Evolutionary conservation across 768 basidiomycete genomes (phyloP).

Genomic region (Bullera alba): DNA sequence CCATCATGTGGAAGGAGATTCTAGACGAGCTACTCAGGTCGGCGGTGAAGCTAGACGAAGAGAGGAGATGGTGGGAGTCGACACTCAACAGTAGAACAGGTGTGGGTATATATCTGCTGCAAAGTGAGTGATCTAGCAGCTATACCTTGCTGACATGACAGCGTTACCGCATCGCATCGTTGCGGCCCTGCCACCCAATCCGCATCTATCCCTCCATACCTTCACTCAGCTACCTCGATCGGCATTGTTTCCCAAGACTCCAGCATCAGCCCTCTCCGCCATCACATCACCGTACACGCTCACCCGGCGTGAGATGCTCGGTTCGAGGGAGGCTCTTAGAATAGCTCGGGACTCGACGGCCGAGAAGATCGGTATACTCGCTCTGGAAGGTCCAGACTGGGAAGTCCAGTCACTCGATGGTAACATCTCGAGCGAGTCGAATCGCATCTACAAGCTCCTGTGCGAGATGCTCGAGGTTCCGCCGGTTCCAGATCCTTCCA

Average conservation of each 20-base stretch:
- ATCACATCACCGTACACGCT: conserved; percentile 36
- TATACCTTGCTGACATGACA: conserved; percentile 5
- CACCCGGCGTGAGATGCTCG: conserved; percentile 40
- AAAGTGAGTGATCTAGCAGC: conserved; percentile 56
- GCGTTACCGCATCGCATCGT: conserved; percentile 34
- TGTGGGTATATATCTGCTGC: conserved; percentile 62
- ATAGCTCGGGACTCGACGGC: conserved; percentile 32
- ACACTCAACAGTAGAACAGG: conserved; percentile 57
- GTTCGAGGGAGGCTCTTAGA: conserved; percentile 25
- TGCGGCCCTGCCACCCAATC: conserved; percentile 24
- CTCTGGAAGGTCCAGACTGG: conserved; percentile 38
- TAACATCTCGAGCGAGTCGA: conserved; percentile 22
- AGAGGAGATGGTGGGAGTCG: conserved; percentile 79
- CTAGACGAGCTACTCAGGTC: conserved; percentile 61
- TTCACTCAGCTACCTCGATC: conserved; percentile 23
- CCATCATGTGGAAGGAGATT: conserved; percentile 49
- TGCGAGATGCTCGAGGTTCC: conserved; percentile 33
- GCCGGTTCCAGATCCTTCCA: conserved; percentile 8
- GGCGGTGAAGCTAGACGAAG: conserved; percentile 63
- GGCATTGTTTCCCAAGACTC: conserved; percentile 11
- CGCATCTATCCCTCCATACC: conserved; percentile 16
- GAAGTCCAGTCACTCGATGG: conserved; percentile 3
- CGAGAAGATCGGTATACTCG: conserved; percentile 32
- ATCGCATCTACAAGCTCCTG: conserved; percentile 27
- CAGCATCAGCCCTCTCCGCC: conserved; percentile 21